phyloP scores from a whole-genome alignment of 148 eudicot species.

The Fagopyrum esculentum region DNA sequence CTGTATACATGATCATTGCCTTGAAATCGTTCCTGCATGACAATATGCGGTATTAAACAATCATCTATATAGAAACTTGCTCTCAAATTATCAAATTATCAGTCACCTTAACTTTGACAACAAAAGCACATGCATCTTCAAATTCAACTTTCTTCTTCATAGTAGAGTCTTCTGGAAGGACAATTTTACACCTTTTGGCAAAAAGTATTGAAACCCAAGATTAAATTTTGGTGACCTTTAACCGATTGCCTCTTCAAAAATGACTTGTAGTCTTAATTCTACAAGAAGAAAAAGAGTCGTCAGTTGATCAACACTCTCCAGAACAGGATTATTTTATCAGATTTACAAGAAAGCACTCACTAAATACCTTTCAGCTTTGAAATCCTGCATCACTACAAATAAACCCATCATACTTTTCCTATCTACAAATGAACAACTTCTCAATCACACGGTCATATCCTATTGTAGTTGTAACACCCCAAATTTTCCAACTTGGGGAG shows the following conservation, averaged over 20 bases:
- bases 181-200: slow-evolving; percentile 92
- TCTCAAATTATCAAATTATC: background rate
- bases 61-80: background rate
- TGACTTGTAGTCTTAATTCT: slow-evolving; percentile 58
- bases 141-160: slow-evolving; percentile 82
- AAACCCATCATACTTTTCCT: slow-evolving; percentile 89
- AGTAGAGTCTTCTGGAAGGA: slow-evolving; percentile 63
- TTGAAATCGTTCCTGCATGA: slow-evolving; percentile 76
- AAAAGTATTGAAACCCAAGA: slow-evolving; percentile 91
- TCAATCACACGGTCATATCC: no score
- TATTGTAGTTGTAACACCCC: no score
- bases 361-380: slow-evolving; percentile 80
- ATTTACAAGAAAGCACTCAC: background rate
- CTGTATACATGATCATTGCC: slow-evolving; percentile 84
- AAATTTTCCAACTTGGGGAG: no score
- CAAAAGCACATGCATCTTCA: slow-evolving; percentile 91
- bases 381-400: slow-evolving; percentile 99
- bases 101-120: slow-evolving; percentile 90
- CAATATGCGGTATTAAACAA: background rate
- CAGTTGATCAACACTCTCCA: background rate
- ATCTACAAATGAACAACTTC: no score
- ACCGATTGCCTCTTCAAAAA: slow-evolving; percentile 5
- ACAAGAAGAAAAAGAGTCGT: slow-evolving; percentile 19
- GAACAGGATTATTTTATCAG: background rate
- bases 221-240: slow-evolving; percentile 83